Conservation (phyloP, 2,329 filamentous ascomycete genomes). For the Colletotrichum spaethianum region DNA sequence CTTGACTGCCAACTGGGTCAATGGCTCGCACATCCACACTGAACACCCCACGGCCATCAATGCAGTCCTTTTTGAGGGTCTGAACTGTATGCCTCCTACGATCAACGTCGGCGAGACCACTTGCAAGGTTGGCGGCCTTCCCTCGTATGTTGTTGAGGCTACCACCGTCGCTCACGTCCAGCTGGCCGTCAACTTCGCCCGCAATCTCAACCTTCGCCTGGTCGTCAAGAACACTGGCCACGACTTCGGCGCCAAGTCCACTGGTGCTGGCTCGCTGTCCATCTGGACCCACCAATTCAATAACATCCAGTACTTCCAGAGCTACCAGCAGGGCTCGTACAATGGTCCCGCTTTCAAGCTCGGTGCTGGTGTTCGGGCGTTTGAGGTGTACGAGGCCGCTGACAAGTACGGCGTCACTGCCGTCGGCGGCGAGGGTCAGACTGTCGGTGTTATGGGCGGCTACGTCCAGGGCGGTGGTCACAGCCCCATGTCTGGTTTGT, state of each 20-base stretch:
- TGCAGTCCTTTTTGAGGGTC: constrained; percentile 47
- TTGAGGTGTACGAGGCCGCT: constrained; percentile 63
- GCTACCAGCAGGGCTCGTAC: constrained; percentile 38
- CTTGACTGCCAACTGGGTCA: constrained; percentile 49
- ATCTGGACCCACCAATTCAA: constrained; percentile 69
- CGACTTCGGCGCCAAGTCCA: constrained; percentile 61
- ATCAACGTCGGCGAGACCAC: constrained; percentile 36
- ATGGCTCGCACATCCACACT: constrained; percentile 46
- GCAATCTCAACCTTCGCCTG: constrained; percentile 59
- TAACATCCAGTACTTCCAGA: constrained; percentile 43
- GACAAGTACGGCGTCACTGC: constrained; percentile 62
- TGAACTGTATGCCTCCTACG: constrained; percentile 46
- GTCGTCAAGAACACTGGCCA: constrained; percentile 59
- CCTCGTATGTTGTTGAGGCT: constrained; percentile 53
- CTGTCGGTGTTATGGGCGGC: constrained; percentile 72
- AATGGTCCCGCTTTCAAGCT: constrained; percentile 42
- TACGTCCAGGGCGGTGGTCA: constrained; percentile 76
- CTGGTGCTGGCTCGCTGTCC: constrained; percentile 65
- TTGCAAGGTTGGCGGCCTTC: constrained; percentile 37
- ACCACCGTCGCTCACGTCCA: constrained; percentile 53
- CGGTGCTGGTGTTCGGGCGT: constrained; percentile 67
- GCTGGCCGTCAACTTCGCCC: constrained; percentile 57
- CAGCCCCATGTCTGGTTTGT: constrained; percentile 64
- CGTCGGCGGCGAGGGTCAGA: constrained; percentile 68
- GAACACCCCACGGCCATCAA: constrained; percentile 48